Percentiles rank a stretch among this genome's conserved stretches.
phyloP scores from a whole-genome alignment of 495 filamentous ascomycete species.

The Trichoderma virens region DNA sequence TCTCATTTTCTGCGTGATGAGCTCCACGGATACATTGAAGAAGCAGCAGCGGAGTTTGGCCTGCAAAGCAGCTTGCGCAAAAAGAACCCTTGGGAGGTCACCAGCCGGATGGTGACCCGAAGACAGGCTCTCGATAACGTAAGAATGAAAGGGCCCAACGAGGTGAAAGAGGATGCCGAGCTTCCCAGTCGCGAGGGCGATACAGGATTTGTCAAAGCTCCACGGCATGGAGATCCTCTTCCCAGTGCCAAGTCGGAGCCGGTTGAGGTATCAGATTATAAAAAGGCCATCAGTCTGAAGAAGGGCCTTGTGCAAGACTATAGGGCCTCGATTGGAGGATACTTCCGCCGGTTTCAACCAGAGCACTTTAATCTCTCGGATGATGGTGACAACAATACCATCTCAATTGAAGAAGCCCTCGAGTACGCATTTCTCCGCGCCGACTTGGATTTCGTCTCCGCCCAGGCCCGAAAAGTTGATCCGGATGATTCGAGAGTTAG shows the following conservation, averaged over 20 bases:
- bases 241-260: constrained; percentile 25
- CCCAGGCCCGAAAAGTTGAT: constrained; percentile 68
- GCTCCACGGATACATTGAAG: constrained; percentile 83
- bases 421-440: constrained; percentile 87
- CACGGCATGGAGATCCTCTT: constrained; percentile 21
- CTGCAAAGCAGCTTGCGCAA: constrained; percentile 59
- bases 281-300: constrained; percentile 54
- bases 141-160: constrained; percentile 31
- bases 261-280: constrained; percentile 23
- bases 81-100: constrained; percentile 3
- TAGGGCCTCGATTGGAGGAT: constrained; percentile 80
- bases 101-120: constrained; percentile 2
- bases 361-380: constrained; percentile 41
- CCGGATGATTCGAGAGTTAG: constrained; percentile 55
- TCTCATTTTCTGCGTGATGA: constrained; percentile 76
- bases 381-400: constrained; percentile 11
- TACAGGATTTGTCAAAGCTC: constrained; percentile 14
- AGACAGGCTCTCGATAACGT: constrained; percentile 24
- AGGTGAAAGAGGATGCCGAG: constrained; percentile 23
- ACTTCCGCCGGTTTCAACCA: constrained; percentile 84
- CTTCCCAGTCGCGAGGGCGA: constrained; percentile 22
- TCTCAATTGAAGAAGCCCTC: constrained; percentile 55
- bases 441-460: constrained; percentile 86
- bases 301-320: constrained; percentile 64
- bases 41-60: constrained; percentile 63